A percentile compares a stretch with the other conserved stretches of the same genome.
Conservation (phyloP, 2,329 filamentous ascomycete genomes). For the Penicillium occitanis region DNA sequence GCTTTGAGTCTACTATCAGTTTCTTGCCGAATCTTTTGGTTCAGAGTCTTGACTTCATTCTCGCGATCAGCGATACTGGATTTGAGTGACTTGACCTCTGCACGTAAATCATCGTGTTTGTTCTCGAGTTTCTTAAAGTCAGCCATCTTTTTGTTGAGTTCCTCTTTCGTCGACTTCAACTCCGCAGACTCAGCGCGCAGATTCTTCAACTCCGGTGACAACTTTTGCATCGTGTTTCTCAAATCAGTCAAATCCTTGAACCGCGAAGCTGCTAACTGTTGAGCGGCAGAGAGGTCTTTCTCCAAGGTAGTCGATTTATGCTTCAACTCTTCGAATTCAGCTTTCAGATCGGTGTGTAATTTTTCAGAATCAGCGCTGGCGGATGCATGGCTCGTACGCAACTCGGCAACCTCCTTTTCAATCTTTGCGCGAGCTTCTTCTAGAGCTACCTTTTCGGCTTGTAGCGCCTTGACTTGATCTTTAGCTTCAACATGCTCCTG, state of each 20-base stretch:
- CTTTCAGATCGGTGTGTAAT: conserved; percentile 56
- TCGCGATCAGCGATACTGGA: conserved; percentile 72
- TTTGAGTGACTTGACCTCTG: conserved; percentile 69
- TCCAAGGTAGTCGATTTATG: conserved; percentile 68
- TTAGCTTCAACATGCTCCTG: conserved; percentile 82
- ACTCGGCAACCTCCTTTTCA: conserved; percentile 66
- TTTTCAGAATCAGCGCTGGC: conserved; percentile 51
- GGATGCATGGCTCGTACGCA: conserved; percentile 51
- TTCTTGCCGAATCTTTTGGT: conserved; percentile 75
- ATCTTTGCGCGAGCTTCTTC: conserved; percentile 64
- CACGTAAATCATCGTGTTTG: conserved; percentile 76
- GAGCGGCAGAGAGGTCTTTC: conserved; percentile 79
- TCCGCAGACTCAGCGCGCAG: conserved; percentile 74
- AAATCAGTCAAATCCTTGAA: conserved; percentile 87
- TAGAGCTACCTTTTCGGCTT: conserved; percentile 64
- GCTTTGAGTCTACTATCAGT: conserved; percentile 68
- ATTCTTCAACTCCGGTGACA: conserved; percentile 79
- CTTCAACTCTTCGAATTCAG: conserved; percentile 71
- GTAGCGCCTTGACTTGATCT: conserved; percentile 68
- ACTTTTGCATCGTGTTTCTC: conserved; percentile 75
- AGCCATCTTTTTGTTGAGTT: conserved; percentile 61
- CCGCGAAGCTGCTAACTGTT: conserved; percentile 79
- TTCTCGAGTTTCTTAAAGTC: conserved; percentile 77
- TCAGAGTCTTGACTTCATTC: conserved; percentile 71
- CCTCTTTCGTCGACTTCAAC: conserved; percentile 72